Base-by-base conservation (phyloP, 768 basidiomycete species). In the Crassisporium funariophilum region DNA sequence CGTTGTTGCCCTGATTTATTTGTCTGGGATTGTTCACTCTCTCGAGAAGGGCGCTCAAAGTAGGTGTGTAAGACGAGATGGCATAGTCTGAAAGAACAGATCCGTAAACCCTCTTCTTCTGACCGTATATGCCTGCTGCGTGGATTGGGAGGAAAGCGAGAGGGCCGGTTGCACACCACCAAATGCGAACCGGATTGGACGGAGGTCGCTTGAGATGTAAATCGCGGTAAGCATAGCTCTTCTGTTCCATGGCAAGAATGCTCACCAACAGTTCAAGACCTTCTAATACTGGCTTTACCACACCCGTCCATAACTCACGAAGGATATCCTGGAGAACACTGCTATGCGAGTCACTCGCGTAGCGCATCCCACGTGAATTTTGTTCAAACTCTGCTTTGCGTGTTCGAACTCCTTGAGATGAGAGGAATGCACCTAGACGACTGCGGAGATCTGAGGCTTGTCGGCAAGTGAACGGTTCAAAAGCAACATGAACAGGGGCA, bases 101-200 rank as follows among this genome's bases (percentile, higher is more conserved):
- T 23, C 21, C 43, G 2, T 12, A 24, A 8, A n/a, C 46, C n/a
- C n/a, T n/a, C 34, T 17, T 5, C n/a, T 16, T 31, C 11, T 13
- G 20, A 5, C 33, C 12, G 33, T 62, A 65, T 4, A 62, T 43
- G 23, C 68, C 65, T 3, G 68, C 65, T 4, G 69, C 66, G 49
- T 69, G 68, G 15, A 68, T 52, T 4, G 68, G 66, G 34, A 71
- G 60, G 31, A 61, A 58, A 4, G 60, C 22, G 1, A 69, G 44
- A 5, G 54, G 55, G 2, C 61, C 62, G 9, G 65, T 68, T 2
- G 60, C 55, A 50, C 65, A 70, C 68, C 67, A 62, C 60, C 60
- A 62, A 15, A 62, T 53, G 15, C 66, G 57, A 25, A 47, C 24
- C 8, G 41, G 44, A 17, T 37, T 8, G 13, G 29, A 6, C 0